phyloP scores from a whole-genome alignment of 345 rosid genomes.

The Populus nigra region DNA sequence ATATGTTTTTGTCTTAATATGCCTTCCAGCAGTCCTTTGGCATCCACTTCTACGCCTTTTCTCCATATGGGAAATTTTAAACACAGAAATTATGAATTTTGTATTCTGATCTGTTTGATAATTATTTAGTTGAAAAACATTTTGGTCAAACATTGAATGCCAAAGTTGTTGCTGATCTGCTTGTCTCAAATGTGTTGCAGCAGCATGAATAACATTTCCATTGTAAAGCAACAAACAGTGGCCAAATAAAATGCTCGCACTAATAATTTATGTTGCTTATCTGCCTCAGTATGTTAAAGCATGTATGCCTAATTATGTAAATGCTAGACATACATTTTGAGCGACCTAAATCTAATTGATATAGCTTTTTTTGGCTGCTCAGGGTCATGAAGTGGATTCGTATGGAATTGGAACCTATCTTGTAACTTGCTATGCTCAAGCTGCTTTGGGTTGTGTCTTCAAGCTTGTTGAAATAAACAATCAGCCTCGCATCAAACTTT shows the following conservation, averaged over 20 bases:
- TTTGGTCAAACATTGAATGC: neutral
- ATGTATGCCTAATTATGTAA: neutral
- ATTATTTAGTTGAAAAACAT: neutral
- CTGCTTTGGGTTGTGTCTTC: slow-evolving; percentile 96
- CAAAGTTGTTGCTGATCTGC: neutral
- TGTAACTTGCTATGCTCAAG: slow-evolving; percentile 92
- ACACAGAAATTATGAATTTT: neutral
- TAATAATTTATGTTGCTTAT: neutral
- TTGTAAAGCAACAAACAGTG: neutral
- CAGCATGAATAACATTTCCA: neutral
- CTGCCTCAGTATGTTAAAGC: neutral
- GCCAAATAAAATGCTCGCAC: neutral
- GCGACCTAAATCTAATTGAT: neutral
- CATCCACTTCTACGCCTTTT: neutral
- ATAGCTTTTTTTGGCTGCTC: slow-evolving; percentile 1
- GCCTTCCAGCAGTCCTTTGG: neutral
- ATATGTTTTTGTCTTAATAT: neutral
- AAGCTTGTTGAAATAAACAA: slow-evolving; percentile 91
- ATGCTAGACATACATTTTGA: neutral
- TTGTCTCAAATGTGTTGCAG: neutral
- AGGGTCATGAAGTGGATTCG: slow-evolving; percentile 96
- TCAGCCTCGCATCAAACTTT: slow-evolving; percentile 95
- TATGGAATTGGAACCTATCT: slow-evolving; percentile 91
- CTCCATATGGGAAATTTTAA: neutral
- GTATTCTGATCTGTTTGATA: neutral